Evolutionary conservation across 2,329 filamentous ascomycete species (phyloP).

Genomic region (Dothideomycetes sp.): DNA sequence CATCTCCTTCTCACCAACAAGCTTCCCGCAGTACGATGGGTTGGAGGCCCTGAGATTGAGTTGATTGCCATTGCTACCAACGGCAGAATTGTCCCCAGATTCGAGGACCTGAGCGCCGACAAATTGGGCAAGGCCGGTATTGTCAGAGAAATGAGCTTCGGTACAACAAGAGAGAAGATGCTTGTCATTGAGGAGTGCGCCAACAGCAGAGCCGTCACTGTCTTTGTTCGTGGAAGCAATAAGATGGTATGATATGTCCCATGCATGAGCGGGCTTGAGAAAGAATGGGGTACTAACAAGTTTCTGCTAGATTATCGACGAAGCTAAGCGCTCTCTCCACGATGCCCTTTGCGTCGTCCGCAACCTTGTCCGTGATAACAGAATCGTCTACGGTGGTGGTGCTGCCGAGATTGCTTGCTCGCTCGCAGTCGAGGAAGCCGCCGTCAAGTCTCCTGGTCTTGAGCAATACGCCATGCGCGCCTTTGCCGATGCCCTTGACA

Average conservation of each 20-base stretch:
- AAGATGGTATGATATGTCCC: conserved; percentile 57
- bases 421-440: conserved; percentile 88
- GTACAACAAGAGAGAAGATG: conserved; percentile 98
- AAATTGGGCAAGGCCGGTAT: conserved; percentile 87
- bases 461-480: conserved; percentile 99
- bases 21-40: conserved; percentile 93
- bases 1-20: conserved; percentile 93
- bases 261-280: neutral
- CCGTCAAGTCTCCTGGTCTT: conserved; percentile 81
- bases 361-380: conserved; percentile 91
- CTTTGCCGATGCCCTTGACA: conserved; percentile 88
- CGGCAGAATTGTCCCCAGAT: conserved; percentile 91
- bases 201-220: conserved; percentile 90
- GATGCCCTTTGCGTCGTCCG: conserved; percentile 96
- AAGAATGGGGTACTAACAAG: neutral
- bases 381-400: conserved; percentile 94
- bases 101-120: conserved; percentile 83
- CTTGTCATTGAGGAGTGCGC: conserved; percentile 98
- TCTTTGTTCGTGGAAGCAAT: conserved; percentile 95
- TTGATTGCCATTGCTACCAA: conserved; percentile 98
- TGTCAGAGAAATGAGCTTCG: conserved; percentile 91
- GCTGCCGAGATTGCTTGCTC: conserved; percentile 96
- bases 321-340: conserved; percentile 94
- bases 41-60: conserved; percentile 95
- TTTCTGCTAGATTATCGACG: conserved; percentile 75